phyloP scores from a whole-genome alignment of 768 basidiomycete species.

The Lepiota venenata region DNA sequence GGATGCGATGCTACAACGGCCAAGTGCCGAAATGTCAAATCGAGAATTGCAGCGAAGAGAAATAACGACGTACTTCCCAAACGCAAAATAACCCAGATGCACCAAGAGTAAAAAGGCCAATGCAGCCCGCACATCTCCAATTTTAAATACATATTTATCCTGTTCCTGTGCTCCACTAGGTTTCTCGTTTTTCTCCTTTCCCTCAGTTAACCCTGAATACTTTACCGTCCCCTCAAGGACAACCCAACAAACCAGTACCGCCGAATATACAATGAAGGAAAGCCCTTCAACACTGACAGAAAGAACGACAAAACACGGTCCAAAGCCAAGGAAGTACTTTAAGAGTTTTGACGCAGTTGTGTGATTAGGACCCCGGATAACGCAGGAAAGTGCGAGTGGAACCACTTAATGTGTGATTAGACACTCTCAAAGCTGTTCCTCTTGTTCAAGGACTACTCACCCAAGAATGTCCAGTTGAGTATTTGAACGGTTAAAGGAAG shows the following conservation, averaged over 20 bases:
- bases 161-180: too few relatives aligned
- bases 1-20: slow-evolving; percentile 60
- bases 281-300: slow-evolving; percentile 81
- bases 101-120: slow-evolving; percentile 85
- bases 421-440: too few relatives aligned
- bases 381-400: slow-evolving; percentile 51
- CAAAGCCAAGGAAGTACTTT: slow-evolving; percentile 67
- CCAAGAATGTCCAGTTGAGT: slow-evolving; percentile 61
- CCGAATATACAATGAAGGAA: slow-evolving; percentile 71
- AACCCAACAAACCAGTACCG: slow-evolving; percentile 67
- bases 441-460: slow-evolving; percentile 32
- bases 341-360: slow-evolving; percentile 49
- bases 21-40: neutral
- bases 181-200: too few relatives aligned
- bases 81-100: slow-evolving; percentile 84
- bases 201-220: neutral
- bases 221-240: slow-evolving; percentile 18
- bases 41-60: neutral
- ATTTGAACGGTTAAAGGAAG: slow-evolving; percentile 59
- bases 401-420: slow-evolving; percentile 31
- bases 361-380: slow-evolving; percentile 29
- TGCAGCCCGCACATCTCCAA: slow-evolving; percentile 69
- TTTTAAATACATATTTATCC: slow-evolving; percentile 37
- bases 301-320: slow-evolving; percentile 72
- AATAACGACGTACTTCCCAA: slow-evolving; percentile 60